These are phyloP conservation scores for Phytophthora palmivora DNA, from an alignment of 352 stramenopile species.

Conservation along the genomic window DNA sequence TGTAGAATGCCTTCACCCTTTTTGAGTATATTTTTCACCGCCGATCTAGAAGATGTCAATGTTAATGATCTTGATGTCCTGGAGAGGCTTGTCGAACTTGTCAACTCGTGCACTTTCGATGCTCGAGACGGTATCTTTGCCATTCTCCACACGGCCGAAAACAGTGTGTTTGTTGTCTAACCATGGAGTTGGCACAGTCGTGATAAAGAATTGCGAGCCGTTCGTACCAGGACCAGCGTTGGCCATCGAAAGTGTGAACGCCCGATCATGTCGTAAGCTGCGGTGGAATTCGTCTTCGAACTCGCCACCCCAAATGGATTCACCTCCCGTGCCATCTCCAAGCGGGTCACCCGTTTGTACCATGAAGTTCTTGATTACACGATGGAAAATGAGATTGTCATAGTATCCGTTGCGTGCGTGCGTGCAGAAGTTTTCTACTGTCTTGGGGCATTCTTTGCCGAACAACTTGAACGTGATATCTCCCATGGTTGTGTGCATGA, in stretches of 20 bases:
- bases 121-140: conserved; percentile 97
- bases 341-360: conserved; percentile 96
- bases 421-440: conserved; percentile 98
- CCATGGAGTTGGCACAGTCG: conserved; percentile 97
- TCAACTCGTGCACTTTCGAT: conserved; percentile 94
- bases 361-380: conserved; percentile 99
- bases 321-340: conserved; percentile 98
- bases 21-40: conserved; percentile 28
- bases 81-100: conserved; percentile 78
- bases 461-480: conserved; percentile 99
- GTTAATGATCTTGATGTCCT: conserved; percentile 92
- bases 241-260: conserved; percentile 99
- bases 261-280: conserved; percentile 94
- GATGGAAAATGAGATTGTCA: conserved; percentile 99
- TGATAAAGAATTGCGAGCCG: conserved; percentile 98
- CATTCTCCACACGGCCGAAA: conserved; percentile 90
- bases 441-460: conserved; percentile 94
- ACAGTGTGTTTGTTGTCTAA: conserved; percentile 97
- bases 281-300: conserved; percentile 99
- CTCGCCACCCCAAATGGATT: conserved; percentile 99
- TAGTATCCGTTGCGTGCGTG: conserved; percentile 98
- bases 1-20: conserved; percentile 10
- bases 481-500: conserved; percentile 99
- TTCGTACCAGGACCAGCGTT: conserved; percentile 92
- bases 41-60: conserved; percentile 82